Conservation (phyloP, 306 rosid species). For the Abrus pulchellus region DNA sequence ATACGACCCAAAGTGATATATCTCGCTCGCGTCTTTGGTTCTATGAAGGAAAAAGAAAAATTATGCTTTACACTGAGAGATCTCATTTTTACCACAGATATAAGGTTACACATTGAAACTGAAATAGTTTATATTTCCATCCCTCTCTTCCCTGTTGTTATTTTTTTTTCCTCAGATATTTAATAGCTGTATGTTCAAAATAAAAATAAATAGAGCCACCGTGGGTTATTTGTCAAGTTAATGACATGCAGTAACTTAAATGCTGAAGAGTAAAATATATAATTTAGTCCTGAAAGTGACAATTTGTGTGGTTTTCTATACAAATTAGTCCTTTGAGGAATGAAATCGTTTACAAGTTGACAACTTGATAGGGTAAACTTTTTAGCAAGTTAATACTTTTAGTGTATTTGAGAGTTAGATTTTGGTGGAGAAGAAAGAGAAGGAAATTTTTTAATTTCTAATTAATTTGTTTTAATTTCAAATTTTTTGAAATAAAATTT, state of each 20-base stretch:
- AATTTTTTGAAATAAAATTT: too few relatives aligned
- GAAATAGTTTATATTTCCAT: background rate
- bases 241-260: background rate
- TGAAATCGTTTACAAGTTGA: background rate
- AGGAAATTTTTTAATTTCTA: too few relatives aligned
- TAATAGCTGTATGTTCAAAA: background rate
- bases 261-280: conserved; percentile 4
- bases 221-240: conserved; percentile 5
- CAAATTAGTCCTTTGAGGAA: background rate
- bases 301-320: background rate
- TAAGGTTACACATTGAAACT: conserved; percentile 61
- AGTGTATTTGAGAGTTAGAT: too few relatives aligned
- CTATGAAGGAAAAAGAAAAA: conserved; percentile 78
- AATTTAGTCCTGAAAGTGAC: background rate
- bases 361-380: background rate
- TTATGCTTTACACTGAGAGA: conserved; percentile 93
- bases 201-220: background rate
- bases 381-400: background rate
- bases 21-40: conserved; percentile 89
- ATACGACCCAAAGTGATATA: conserved; percentile 81
- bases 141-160: background rate
- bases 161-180: conserved; percentile 3
- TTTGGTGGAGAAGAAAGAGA: too few relatives aligned
- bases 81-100: conserved; percentile 93
- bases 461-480: too few relatives aligned